Base-by-base conservation (phyloP, 768 basidiomycete species). In the Leccinum ochraceum region DNA sequence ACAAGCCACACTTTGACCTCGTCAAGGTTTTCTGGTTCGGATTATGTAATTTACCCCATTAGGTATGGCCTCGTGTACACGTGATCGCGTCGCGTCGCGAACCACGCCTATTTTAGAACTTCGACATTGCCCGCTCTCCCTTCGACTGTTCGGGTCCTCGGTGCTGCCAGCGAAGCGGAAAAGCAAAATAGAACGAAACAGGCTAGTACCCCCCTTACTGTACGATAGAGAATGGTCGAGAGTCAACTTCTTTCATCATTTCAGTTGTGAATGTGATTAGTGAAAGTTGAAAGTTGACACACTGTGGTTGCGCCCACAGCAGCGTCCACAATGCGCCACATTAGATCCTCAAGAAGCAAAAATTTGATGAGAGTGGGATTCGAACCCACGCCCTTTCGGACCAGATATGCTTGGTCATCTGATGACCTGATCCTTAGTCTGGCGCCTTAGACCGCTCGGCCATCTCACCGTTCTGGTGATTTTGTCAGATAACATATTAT, bases 401-500 rank as follows among this genome's bases (percentile, higher is more conserved):
- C 72, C 72, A 74, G 72, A 74, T 74, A 63, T 52, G 3, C 67
- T 37, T 10, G 69, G 67, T 69, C 70, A 72, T 68, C 64, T 1
- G n/a, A 67, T 66, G 70, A 71, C 71, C 69, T 73, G 28, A 8
- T 75, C 78, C 81, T 81, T 81, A 82, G 81, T 83, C 81, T 81
- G 81, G 82, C 81, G 81, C 81, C 82, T 80, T 82, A 76, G 81
- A 82, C 81, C 82, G 79, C 82, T 82, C 81, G 82, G 82, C 81
- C 82, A 83, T 81, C 79, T 81, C 65, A 57, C 71, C 64, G 24
- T 26, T 46, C 44, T 10, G 20, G 2, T 46, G 1, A 10, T 46
- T 20, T 13, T 0, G n/a, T 20, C 44, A 20, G 44, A 46, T 13
- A 11, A 20, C n/a, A 42, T n/a, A 42, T 42, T n/a, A n/a, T n/a